phyloP scores from a whole-genome alignment of 805 yeast species.

The Millerago galiae region DNA sequence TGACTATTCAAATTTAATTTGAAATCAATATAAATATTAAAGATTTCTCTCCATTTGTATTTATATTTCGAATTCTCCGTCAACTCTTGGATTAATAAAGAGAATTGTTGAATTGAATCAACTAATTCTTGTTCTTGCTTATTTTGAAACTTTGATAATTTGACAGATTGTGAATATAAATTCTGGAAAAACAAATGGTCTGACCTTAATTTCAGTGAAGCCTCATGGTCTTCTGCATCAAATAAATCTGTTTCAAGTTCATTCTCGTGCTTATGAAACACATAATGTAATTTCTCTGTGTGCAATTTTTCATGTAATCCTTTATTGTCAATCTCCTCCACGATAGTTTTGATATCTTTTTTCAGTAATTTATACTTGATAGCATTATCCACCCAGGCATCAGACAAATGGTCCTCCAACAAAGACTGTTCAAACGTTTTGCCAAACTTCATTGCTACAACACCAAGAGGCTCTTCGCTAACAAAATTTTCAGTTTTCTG shows the following conservation, averaged over 20 bases:
- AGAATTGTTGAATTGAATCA: neutral
- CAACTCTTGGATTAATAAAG: slow-evolving; percentile 2
- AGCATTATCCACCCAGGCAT: slow-evolving; percentile 61
- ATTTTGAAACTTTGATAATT: slow-evolving; percentile 1
- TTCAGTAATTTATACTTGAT: slow-evolving; percentile 68
- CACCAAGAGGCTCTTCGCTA: no score
- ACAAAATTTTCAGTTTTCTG: no score
- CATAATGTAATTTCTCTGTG: slow-evolving; percentile 12
- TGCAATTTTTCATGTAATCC: slow-evolving; percentile 46
- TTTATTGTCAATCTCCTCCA: slow-evolving; percentile 49
- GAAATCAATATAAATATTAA: slow-evolving; percentile 56
- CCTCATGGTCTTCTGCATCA: slow-evolving; percentile 1
- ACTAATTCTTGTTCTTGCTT: slow-evolving; percentile 1
- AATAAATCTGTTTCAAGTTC: slow-evolving; percentile 4
- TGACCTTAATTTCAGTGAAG: slow-evolving; percentile 1
- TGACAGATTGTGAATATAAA: slow-evolving; percentile 4
- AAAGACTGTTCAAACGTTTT: slow-evolving; percentile 61
- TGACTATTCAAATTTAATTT: slow-evolving; percentile 54
- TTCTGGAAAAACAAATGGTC: slow-evolving; percentile 6
- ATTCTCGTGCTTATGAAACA: slow-evolving; percentile 11
- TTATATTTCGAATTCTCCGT: slow-evolving; percentile 41
- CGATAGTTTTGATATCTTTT: slow-evolving; percentile 60
- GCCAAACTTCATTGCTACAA: slow-evolving; percentile 62
- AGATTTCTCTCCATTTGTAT: slow-evolving; percentile 65
- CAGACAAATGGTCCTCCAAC: slow-evolving; percentile 54